Evolutionary conservation across 148 eudicot species (phyloP).

Genomic region (Euryodendron excelsum): DNA sequence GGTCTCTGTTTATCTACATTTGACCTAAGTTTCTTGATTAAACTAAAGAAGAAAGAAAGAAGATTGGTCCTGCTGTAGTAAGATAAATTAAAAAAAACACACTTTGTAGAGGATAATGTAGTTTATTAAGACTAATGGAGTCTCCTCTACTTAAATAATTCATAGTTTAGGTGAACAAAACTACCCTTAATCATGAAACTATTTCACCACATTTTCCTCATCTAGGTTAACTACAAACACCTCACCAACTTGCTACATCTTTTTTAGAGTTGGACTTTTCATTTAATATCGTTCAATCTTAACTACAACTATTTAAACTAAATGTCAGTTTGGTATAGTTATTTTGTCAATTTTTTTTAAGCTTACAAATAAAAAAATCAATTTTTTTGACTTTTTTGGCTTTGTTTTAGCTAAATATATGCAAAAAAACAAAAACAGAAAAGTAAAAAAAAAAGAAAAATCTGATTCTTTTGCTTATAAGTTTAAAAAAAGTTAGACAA

Average conservation of each 20-base stretch:
- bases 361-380: too few species aligned
- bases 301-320: too few species aligned
- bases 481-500: too few species aligned
- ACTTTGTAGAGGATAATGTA: slow-evolving; percentile 7
- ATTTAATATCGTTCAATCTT: too few species aligned
- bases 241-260: background rate
- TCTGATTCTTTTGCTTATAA: too few species aligned
- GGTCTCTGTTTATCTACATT: background rate
- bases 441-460: too few species aligned
- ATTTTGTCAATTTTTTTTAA: too few species aligned
- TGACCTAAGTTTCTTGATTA: background rate
- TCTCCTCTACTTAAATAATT: background rate
- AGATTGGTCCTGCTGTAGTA: background rate
- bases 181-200: background rate
- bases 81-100: background rate
- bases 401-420: too few species aligned
- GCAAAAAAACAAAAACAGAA: too few species aligned
- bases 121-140: background rate
- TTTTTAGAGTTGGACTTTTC: too few species aligned
- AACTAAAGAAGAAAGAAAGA: background rate
- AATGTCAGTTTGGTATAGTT: too few species aligned
- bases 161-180: background rate
- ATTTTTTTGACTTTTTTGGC: too few species aligned
- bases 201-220: background rate
- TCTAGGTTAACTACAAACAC: slow-evolving; percentile 1